Conservation (phyloP, 192 early-diverging fungal species). For the Coemansia asiatica region DNA sequence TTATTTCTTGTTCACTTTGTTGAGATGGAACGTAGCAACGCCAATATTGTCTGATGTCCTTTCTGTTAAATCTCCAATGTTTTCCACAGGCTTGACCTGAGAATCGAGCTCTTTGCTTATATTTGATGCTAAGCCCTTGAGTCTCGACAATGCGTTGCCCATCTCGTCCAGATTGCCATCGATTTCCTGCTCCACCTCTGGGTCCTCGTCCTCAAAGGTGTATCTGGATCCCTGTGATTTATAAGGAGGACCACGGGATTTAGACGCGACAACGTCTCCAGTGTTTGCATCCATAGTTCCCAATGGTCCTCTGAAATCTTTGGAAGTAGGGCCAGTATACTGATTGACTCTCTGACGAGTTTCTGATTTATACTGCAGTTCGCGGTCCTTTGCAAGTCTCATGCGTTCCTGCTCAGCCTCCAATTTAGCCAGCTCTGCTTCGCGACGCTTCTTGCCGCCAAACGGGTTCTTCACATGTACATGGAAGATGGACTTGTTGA, state of each 20-base stretch:
- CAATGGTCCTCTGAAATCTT: slow-evolving; percentile 12
- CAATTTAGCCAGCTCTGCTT: slow-evolving; percentile 58
- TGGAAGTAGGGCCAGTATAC: slow-evolving; percentile 30
- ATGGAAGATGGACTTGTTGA: slow-evolving; percentile 77
- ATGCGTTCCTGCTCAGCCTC: slow-evolving; percentile 44
- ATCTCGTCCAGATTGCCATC: slow-evolving; percentile 67
- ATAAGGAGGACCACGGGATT: slow-evolving; percentile 15
- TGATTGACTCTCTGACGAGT: slow-evolving; percentile 61
- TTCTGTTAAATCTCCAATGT: slow-evolving; percentile 57
- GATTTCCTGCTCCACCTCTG: slow-evolving; percentile 66
- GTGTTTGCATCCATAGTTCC: slow-evolving; percentile 46
- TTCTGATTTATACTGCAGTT: slow-evolving; percentile 58
- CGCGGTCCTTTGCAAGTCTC: slow-evolving; percentile 52
- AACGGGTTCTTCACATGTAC: slow-evolving; percentile 70
- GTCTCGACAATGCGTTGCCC: slow-evolving; percentile 49
- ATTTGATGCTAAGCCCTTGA: slow-evolving; percentile 63
- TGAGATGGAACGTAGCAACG: slow-evolving; percentile 41
- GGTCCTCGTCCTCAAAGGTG: slow-evolving; percentile 72
- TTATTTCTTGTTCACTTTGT: slow-evolving; percentile 29
- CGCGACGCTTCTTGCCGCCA: slow-evolving; percentile 61
- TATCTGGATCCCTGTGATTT: slow-evolving; percentile 60
- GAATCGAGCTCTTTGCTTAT: slow-evolving; percentile 62
- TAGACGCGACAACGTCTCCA: slow-evolving; percentile 47
- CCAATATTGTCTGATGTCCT: slow-evolving; percentile 47
- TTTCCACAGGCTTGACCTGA: slow-evolving; percentile 60